Conservation (phyloP, 2,329 filamentous ascomycete species). For the Exophiala xenobiotica region DNA sequence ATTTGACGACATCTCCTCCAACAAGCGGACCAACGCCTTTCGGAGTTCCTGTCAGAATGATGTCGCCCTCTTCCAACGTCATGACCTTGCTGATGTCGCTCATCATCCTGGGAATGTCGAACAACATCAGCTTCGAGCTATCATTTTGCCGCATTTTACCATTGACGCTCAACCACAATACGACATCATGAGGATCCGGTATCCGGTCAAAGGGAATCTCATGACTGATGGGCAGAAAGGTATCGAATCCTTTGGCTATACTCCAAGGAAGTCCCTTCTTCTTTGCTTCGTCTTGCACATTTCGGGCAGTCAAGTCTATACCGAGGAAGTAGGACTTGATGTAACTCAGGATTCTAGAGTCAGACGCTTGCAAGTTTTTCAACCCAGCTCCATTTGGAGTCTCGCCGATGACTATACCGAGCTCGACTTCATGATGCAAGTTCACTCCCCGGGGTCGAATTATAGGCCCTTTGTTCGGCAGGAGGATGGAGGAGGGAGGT, state of each 20-base stretch:
- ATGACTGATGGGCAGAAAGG: conserved; percentile 84
- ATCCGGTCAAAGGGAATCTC: conserved; percentile 78
- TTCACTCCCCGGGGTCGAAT: conserved; percentile 78
- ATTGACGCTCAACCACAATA: conserved; percentile 85
- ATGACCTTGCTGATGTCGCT: conserved; percentile 93
- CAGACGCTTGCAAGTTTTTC: conserved; percentile 65
- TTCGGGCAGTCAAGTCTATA: conserved; percentile 97
- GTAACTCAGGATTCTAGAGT: conserved; percentile 68
- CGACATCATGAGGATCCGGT: conserved; percentile 81
- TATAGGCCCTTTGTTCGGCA: conserved; percentile 69
- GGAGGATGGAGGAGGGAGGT: conserved; percentile 80
- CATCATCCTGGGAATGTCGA: conserved; percentile 80
- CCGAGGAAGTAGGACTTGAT: conserved; percentile 84
- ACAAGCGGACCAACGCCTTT: conserved; percentile 89
- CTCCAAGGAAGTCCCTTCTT: conserved; percentile 94
- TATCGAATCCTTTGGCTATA: conserved; percentile 97
- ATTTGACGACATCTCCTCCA: conserved; percentile 82
- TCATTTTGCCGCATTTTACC: conserved; percentile 75
- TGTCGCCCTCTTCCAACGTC: conserved; percentile 87
- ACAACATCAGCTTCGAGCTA: conserved; percentile 91
- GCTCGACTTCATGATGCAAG: conserved; percentile 92
- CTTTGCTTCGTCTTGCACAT: conserved; percentile 95
- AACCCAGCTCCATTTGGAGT: conserved; percentile 63
- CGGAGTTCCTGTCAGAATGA: conserved; percentile 94
- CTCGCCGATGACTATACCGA: conserved; percentile 71